Evolutionary conservation across 2,329 filamentous ascomycete species (phyloP).

Genomic region (Diplodia intermedia): DNA sequence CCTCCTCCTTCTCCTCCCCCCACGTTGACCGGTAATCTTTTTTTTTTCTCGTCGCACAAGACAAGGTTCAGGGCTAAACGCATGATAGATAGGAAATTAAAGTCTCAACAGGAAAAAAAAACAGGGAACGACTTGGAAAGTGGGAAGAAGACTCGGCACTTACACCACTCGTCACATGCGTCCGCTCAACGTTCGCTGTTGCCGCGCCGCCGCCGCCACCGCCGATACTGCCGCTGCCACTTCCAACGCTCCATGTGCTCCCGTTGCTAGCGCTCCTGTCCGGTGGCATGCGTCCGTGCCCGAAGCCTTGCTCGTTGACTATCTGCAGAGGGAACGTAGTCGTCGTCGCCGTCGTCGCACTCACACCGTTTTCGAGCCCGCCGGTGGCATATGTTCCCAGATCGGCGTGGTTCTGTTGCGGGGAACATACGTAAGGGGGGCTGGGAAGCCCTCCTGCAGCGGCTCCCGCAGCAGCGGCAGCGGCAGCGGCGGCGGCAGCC

Average conservation of each 20-base stretch:
- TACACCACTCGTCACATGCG: constrained; percentile 50
- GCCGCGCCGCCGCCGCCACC: background rate
- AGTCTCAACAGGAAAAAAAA: background rate
- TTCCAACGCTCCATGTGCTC: constrained; percentile 19
- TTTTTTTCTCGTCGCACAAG: background rate
- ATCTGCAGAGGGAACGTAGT: constrained; percentile 22
- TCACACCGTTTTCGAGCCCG: background rate
- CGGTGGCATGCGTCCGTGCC: constrained; percentile 34
- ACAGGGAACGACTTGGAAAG: background rate
- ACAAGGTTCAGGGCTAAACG: background rate
- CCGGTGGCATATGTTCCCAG: constrained; percentile 34
- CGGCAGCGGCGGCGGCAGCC: constrained; percentile 37
- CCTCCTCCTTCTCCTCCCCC: too few species aligned
- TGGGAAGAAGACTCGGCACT: constrained; percentile 32
- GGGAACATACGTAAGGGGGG: constrained; percentile 45
- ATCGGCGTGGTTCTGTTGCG: constrained; percentile 40
- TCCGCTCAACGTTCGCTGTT: constrained; percentile 38
- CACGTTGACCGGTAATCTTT: background rate
- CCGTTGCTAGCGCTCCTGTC: constrained; percentile 33
- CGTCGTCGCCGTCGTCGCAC: background rate
- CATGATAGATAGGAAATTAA: background rate
- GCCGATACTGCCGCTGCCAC: background rate
- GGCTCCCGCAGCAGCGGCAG: constrained; percentile 36
- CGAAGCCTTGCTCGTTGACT: constrained; percentile 19
- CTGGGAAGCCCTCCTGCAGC: constrained; percentile 8